Conservation (phyloP, 352 stramenopile species). For the Phytophthora fragariaefolia region DNA sequence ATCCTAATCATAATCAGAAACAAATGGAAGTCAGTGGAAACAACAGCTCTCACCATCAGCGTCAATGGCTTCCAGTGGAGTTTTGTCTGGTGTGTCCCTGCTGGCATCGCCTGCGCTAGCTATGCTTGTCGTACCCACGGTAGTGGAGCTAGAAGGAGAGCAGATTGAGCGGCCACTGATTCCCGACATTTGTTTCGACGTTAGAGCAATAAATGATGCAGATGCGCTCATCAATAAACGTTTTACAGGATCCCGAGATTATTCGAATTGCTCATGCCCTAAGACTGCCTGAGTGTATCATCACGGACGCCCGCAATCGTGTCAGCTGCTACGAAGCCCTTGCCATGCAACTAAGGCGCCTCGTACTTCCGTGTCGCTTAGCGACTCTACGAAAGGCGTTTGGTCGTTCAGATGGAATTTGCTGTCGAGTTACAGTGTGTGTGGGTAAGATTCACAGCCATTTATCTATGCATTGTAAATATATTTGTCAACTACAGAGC, state of each 20-base stretch:
- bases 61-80: no score
- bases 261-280: conserved; percentile 1
- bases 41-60: no score
- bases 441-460: no score
- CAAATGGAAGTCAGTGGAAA: no score
- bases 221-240: not conserved
- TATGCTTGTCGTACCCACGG: not conserved
- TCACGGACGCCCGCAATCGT: not conserved
- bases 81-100: no score
- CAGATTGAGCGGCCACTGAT: conserved; percentile 5
- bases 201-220: not conserved
- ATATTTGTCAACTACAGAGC: no score
- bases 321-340: conserved; percentile 4
- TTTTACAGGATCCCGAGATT: not conserved
- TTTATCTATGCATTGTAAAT: no score
- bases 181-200: conserved; percentile 2
- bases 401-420: not conserved
- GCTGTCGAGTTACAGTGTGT: not conserved
- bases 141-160: conserved; percentile 3
- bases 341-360: no score
- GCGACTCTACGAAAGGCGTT: not conserved
- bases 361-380: not conserved
- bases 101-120: not conserved
- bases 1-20: no score
- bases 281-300: not conserved